Evolutionary conservation across 495 filamentous ascomycete genomes (phyloP).

Genomic region (Penicillium ucsense): DNA sequence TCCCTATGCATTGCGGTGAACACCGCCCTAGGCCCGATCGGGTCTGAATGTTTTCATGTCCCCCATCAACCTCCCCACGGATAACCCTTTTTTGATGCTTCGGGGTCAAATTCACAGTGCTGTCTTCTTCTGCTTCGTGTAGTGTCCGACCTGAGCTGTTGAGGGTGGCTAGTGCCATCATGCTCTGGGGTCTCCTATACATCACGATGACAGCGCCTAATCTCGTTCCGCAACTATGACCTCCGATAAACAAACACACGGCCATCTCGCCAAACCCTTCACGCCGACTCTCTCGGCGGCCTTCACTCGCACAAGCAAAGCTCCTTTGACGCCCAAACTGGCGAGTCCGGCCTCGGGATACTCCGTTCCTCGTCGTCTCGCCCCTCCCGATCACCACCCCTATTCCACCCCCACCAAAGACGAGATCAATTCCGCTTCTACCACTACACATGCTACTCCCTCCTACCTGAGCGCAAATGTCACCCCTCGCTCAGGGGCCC

Average conservation of each 20-base stretch:
- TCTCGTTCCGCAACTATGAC: constrained; percentile 35
- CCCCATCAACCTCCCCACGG: constrained; percentile 8
- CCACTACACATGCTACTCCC: constrained; percentile 14
- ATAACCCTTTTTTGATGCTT: constrained; percentile 4
- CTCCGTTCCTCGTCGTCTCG: constrained; percentile 27
- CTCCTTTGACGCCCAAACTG: constrained; percentile 42
- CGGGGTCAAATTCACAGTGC: constrained; percentile 2
- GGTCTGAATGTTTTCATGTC: constrained; percentile 15
- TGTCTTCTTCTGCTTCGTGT: neutral
- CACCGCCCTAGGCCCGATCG: constrained; percentile 18
- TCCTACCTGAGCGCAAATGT: constrained; percentile 54
- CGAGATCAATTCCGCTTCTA: constrained; percentile 28
- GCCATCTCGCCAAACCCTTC: constrained; percentile 36
- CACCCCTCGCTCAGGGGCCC: constrained; percentile 61
- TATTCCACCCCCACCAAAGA: constrained; percentile 27
- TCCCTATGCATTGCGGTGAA: constrained; percentile 22
- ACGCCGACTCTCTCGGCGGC: constrained; percentile 41
- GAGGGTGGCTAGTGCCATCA: constrained; percentile 23
- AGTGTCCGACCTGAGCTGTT: neutral
- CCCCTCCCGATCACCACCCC: constrained; percentile 22
- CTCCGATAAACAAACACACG: constrained; percentile 44
- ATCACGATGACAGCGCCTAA: constrained; percentile 35
- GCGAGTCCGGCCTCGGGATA: constrained; percentile 28
- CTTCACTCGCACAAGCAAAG: constrained; percentile 29
- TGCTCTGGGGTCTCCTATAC: constrained; percentile 24